phyloP scores from a whole-genome alignment of 805 yeast species.

The Barnettozyma siamensis region DNA sequence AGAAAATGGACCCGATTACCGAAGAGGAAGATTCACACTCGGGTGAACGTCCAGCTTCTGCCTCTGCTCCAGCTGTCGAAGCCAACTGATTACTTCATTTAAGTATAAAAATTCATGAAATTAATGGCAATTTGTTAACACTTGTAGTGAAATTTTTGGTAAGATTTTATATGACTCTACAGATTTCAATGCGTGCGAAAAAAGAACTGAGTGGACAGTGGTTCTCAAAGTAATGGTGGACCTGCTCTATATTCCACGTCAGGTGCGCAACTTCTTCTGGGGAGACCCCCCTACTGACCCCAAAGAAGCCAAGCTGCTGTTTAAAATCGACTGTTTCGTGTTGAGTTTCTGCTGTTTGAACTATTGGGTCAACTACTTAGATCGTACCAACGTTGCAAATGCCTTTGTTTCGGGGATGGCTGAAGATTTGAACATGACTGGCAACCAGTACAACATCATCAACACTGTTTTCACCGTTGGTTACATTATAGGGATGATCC shows the following conservation, averaged over 20 bases:
- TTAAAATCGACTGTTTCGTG: constrained; percentile 25
- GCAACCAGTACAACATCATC: constrained; percentile 44
- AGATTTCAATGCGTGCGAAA: too few relatives aligned
- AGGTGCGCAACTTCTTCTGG: constrained; percentile 20
- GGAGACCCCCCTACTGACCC: constrained; percentile 22
- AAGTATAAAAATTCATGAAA: neutral
- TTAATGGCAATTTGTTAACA: neutral
- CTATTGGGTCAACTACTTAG: constrained; percentile 46
- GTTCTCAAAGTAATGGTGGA: constrained; percentile 6
- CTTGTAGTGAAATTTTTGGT: neutral
- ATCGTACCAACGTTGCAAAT: constrained; percentile 47
- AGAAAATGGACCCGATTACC: neutral
- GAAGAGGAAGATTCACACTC: neutral
- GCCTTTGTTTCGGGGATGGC: constrained; percentile 70
- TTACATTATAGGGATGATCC: constrained; percentile 55
- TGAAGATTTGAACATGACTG: constrained; percentile 43
- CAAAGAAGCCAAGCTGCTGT: constrained; percentile 16
- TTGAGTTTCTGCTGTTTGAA: constrained; percentile 18
- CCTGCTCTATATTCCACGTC: constrained; percentile 7
- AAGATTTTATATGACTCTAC: neutral
- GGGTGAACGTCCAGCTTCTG: constrained; percentile 1
- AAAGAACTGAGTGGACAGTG: too few relatives aligned
- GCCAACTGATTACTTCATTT: neutral
- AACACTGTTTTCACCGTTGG: constrained; percentile 58
- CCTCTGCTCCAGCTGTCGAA: constrained; percentile 3